Conservation (phyloP, 257 asterid genomes). For the Plantago elongata region DNA sequence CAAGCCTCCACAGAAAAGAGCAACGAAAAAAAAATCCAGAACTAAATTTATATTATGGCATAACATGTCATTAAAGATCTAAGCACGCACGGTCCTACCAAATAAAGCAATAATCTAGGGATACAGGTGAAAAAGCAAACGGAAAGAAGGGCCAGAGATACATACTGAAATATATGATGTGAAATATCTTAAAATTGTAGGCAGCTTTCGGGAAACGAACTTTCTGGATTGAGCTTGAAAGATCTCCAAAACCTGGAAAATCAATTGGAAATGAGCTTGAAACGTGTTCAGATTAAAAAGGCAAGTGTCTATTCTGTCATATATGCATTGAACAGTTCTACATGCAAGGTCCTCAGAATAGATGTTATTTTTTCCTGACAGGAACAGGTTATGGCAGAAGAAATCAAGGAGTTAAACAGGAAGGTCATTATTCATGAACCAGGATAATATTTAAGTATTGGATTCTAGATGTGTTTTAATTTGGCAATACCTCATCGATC, state of each 20-base stretch:
- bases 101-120: too few species aligned
- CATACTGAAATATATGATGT: constrained; percentile 3
- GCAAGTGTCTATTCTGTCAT: constrained; percentile 21
- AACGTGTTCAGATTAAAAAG: constrained; percentile 49
- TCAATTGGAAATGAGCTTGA: constrained; percentile 56
- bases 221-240: constrained; percentile 41
- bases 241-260: constrained; percentile 57
- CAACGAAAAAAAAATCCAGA: too few species aligned
- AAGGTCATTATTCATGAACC: constrained; percentile 37
- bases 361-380: constrained; percentile 23
- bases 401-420: constrained; percentile 49
- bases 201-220: constrained; percentile 60
- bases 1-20: too few species aligned
- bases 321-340: not conserved
- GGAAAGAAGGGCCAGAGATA: not conserved
- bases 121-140: not conserved
- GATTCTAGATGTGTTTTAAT: constrained; percentile 6
- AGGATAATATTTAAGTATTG: constrained; percentile 7
- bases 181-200: constrained; percentile 31
- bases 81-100: too few species aligned
- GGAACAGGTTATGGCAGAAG: constrained; percentile 47
- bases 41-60: too few species aligned
- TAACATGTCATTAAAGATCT: too few species aligned
- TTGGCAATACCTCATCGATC: constrained; percentile 13
- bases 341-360: not conserved